phyloP scores from a whole-genome alignment of 176 grass and related monocot genomes.

The Oryza rufipogon region DNA sequence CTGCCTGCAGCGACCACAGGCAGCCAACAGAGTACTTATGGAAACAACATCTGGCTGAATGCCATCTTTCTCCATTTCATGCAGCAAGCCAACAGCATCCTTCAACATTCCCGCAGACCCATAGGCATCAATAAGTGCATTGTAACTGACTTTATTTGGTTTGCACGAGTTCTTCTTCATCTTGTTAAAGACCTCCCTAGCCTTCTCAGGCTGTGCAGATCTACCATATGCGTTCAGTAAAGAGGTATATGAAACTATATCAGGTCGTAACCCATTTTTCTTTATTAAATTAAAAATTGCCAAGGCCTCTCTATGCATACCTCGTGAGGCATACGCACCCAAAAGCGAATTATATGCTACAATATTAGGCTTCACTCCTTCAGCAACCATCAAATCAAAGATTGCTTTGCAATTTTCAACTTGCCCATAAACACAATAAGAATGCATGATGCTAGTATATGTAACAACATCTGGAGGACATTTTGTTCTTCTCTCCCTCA shows the following conservation, averaged over 20 bases:
- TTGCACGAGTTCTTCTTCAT: slow-evolving; percentile 75
- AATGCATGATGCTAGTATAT: slow-evolving; percentile 86
- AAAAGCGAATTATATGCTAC: slow-evolving; percentile 92
- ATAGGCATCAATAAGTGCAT: slow-evolving; percentile 97
- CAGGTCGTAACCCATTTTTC: slow-evolving; percentile 65
- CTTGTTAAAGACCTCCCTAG: slow-evolving; percentile 70
- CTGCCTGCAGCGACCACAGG: slow-evolving; percentile 69
- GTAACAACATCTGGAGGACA: slow-evolving; percentile 86
- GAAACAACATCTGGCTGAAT: slow-evolving; percentile 84
- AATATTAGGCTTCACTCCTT: slow-evolving; percentile 92
- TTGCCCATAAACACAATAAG: slow-evolving; percentile 90
- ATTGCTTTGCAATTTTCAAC: slow-evolving; percentile 81
- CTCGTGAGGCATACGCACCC: slow-evolving; percentile 81
- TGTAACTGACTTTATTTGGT: slow-evolving; percentile 96
- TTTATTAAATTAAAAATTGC: slow-evolving; percentile 77
- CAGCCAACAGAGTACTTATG: slow-evolving; percentile 86
- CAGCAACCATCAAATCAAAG: slow-evolving; percentile 92
- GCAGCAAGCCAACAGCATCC: slow-evolving; percentile 69
- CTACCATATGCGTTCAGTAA: slow-evolving; percentile 94
- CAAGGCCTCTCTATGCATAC: slow-evolving; percentile 76
- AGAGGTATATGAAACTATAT: slow-evolving; percentile 90
- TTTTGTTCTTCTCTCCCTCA: slow-evolving; percentile 68
- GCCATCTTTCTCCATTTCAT: slow-evolving; percentile 81
- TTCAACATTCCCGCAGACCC: slow-evolving; percentile 79
- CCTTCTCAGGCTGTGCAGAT: slow-evolving; percentile 78